Percentiles rank a stretch among this genome's conserved stretches.
Conservation (phyloP, 108 stramenopile genomes). For the Fistulifera pelliculosa region DNA sequence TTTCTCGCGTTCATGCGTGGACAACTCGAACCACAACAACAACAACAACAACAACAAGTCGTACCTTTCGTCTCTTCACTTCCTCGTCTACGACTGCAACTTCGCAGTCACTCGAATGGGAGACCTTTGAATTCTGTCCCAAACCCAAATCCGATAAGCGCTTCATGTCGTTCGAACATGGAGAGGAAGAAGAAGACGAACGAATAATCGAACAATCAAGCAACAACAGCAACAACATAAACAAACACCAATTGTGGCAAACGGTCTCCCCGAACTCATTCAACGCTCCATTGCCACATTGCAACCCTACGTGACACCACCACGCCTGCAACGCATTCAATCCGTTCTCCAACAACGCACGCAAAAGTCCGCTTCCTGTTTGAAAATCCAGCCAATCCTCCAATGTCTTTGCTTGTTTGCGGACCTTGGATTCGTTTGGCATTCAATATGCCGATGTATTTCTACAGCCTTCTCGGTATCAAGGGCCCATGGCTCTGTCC, state of each 20-base stretch:
- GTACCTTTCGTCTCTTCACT: too few relatives aligned
- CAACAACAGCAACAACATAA: slow-evolving; percentile 14
- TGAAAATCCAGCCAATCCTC: slow-evolving; percentile 89
- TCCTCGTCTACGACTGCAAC: neutral
- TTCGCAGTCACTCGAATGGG: slow-evolving; percentile 21
- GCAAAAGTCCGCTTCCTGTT: slow-evolving; percentile 62
- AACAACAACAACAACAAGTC: too few relatives aligned
- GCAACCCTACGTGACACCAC: slow-evolving; percentile 35
- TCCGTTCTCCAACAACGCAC: slow-evolving; percentile 50
- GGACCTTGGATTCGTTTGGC: slow-evolving; percentile 86
- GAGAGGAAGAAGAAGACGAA: slow-evolving; percentile 12
- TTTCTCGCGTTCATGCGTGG: too few relatives aligned
- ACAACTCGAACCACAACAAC: too few relatives aligned
- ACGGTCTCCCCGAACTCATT: slow-evolving; percentile 15
- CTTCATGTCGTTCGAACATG: slow-evolving; percentile 6
- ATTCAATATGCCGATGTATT: slow-evolving; percentile 74
- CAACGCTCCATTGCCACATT: slow-evolving; percentile 21
- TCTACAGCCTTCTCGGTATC: slow-evolving; percentile 44
- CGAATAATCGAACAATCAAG: slow-evolving; percentile 15
- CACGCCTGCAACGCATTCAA: slow-evolving; percentile 54
- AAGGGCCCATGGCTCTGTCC: slow-evolving; percentile 54
- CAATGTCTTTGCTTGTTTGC: slow-evolving; percentile 92
- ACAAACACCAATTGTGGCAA: slow-evolving; percentile 9
- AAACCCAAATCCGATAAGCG: slow-evolving; percentile 40
- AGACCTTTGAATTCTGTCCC: slow-evolving; percentile 31